Base-by-base conservation (phyloP, 148 eudicot species). In the Fallopia convolvulus region DNA sequence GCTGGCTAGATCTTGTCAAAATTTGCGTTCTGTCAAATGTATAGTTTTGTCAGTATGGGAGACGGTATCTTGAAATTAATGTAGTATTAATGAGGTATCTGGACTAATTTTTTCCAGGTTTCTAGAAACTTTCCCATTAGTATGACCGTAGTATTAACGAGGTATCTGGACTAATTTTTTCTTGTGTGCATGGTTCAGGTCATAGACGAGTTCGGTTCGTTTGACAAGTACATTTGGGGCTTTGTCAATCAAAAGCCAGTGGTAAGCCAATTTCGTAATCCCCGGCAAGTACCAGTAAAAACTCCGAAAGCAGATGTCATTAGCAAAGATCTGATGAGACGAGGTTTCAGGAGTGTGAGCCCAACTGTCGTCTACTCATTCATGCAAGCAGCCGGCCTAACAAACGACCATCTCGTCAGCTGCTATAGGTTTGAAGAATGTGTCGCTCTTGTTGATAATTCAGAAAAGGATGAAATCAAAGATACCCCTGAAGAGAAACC, bases 321-420 rank as follows among this genome's bases (percentile, higher is more conserved):
- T 2, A 88, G 91, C 87, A 88, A 83, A 65, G 89, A 86, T 76
- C 74, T 88, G 33, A 85, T 82, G 40, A 71, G 87, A n/a, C 79
- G 89, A 63, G 91, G 91, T 33, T 86, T 88, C 71, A 83, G 91
- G 73, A 75, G 85, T 1, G 88, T 86, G 47, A 86, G 91, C 6
- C 91, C 91, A 39, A 80, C 88, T 0, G 91, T 84, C 10, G 77
- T 88, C 63, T 84, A 86, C 70, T 86, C 91, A 5, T 88, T 88
- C 78, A 88, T 88, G 91, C 88, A 88, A 60, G 91, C 83, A 0
- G 88, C 91, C 5, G 91, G 91, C 10, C 83, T 88, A 39, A 88
- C 89, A 30, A 88, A 88, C 75, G 91, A 86, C 80, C 91, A 88
- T 76, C 86, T 86, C 70, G 75, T 82, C 71, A 83, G 78, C 11